Percentiles rank a stretch among this genome's conserved stretches.
phyloP scores from a whole-genome alignment of 257 asterid genomes.

The Apocynum venetum region DNA sequence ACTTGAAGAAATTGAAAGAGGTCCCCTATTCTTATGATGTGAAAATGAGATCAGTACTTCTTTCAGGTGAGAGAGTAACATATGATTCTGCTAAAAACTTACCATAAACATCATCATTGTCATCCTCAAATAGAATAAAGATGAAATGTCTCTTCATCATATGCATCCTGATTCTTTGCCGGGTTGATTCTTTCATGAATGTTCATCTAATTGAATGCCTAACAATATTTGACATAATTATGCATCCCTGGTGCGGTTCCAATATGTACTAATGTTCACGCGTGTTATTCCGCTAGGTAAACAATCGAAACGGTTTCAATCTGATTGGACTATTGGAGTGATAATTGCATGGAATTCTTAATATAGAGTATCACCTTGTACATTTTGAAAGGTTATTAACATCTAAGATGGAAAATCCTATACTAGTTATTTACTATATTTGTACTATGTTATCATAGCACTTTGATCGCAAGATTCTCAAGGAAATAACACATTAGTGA shows the following conservation, averaged over 20 bases:
- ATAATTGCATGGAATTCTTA: neutral
- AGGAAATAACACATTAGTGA: too few relatives aligned
- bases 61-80: too few relatives aligned
- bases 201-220: neutral
- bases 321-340: neutral
- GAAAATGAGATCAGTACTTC: too few relatives aligned
- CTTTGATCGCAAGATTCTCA: too few relatives aligned
- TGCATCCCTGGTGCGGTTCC: neutral
- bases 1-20: too few relatives aligned
- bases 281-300: neutral
- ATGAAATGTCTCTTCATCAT: neutral
- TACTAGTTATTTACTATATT: too few relatives aligned
- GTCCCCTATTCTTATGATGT: too few relatives aligned
- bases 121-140: neutral
- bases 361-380: too few relatives aligned
- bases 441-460: too few relatives aligned
- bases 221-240: constrained; percentile 1
- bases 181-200: neutral
- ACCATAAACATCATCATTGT: neutral
- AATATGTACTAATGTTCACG: too few relatives aligned
- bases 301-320: neutral
- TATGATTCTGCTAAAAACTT: neutral
- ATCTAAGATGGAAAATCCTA: too few relatives aligned
- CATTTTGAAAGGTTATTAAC: too few relatives aligned
- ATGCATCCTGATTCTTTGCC: neutral